A percentile compares a stretch with the other conserved stretches of the same genome.
phyloP scores from a whole-genome alignment of 169 alveolate species.

The Plasmodium yoelii region DNA sequence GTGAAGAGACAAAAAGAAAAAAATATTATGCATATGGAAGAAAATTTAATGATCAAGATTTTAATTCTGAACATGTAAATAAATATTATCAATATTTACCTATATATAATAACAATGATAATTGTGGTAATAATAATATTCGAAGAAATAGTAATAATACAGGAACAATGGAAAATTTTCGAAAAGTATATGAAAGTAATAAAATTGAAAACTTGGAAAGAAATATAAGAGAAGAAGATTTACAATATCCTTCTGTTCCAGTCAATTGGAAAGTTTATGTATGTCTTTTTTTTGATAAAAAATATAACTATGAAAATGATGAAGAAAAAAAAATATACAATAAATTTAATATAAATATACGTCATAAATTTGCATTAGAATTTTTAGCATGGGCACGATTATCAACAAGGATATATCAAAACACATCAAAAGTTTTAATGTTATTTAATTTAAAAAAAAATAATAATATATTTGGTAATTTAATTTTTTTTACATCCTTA shows the following conservation, averaged over 20 bases:
- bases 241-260: conserved; percentile 78
- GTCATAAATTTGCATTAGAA: conserved; percentile 62
- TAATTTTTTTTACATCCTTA: conserved; percentile 76
- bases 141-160: conserved; percentile 2
- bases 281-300: conserved; percentile 64
- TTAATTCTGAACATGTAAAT: conserved; percentile 22
- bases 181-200: conserved; percentile 35
- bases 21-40: conserved; percentile 54
- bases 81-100: conserved; percentile 58
- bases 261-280: conserved; percentile 77
- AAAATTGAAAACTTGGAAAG: conserved; percentile 75
- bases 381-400: conserved; percentile 77
- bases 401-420: conserved; percentile 76
- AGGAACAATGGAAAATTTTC: conserved; percentile 11
- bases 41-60: conserved; percentile 30
- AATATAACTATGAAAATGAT: conserved; percentile 48
- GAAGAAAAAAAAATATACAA: conserved; percentile 31
- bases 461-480: conserved; percentile 59
- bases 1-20: conserved; percentile 70
- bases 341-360: conserved; percentile 60
- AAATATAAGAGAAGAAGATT: conserved; percentile 77
- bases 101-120: conserved; percentile 8
- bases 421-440: conserved; percentile 70
- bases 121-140: neutral
- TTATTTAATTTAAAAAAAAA: conserved; percentile 48